Conservation (phyloP, 2,329 filamentous ascomycete genomes). For the Colletotrichum destructivum region DNA sequence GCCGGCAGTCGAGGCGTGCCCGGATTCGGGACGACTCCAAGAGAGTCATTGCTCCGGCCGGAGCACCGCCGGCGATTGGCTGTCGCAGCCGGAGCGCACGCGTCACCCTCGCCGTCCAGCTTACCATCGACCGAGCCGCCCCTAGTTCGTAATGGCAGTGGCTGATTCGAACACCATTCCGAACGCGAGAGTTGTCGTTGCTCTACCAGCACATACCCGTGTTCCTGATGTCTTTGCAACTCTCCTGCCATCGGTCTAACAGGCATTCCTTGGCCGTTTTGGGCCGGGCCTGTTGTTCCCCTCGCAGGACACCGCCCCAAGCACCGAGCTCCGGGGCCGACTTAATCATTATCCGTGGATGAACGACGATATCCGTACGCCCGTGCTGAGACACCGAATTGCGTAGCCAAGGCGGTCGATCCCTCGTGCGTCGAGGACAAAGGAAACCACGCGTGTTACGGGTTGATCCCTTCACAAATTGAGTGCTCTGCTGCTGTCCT, state of each 20-base stretch:
- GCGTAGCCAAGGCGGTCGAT: too few relatives aligned
- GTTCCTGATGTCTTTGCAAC: too few relatives aligned
- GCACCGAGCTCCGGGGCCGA: too few relatives aligned
- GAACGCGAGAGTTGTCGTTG: constrained; percentile 14
- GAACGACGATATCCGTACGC: too few relatives aligned
- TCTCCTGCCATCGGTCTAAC: too few relatives aligned
- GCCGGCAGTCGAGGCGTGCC: constrained; percentile 38
- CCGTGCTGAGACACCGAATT: too few relatives aligned
- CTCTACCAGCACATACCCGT: not conserved
- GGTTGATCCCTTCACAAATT: constrained; percentile 2
- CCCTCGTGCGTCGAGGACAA: not conserved
- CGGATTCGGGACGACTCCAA: constrained; percentile 36
- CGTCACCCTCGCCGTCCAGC: constrained; percentile 18
- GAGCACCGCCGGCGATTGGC: constrained; percentile 34
- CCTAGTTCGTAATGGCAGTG: not conserved
- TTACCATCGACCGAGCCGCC: constrained; percentile 19
- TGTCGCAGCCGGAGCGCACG: constrained; percentile 22
- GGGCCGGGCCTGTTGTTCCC: too few relatives aligned
- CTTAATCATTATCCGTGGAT: too few relatives aligned
- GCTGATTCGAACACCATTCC: constrained; percentile 6
- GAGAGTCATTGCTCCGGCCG: constrained; percentile 37
- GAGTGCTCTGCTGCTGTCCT: not conserved
- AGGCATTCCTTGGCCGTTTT: too few relatives aligned
- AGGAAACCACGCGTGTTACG: constrained; percentile 9
- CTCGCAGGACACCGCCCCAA: too few relatives aligned